These are phyloP conservation scores for Delphinella strobiligena DNA, from an alignment of 2,329 filamentous ascomycete genomes.

Conservation along the genomic window DNA sequence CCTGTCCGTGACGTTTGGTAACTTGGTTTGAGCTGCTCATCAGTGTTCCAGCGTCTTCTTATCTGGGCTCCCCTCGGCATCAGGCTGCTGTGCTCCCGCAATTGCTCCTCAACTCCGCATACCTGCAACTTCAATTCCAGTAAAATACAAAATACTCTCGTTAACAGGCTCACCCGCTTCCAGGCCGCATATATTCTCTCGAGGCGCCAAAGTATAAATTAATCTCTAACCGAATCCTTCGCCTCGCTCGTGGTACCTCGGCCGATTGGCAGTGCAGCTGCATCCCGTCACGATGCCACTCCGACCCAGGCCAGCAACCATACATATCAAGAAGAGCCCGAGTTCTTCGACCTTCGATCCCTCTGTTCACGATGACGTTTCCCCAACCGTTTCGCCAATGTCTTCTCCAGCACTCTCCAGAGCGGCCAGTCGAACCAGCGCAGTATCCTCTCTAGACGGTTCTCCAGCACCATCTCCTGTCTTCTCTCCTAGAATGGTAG, in stretches of 20 bases:
- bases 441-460: constrained; percentile 4
- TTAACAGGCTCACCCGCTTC: too few relatives aligned
- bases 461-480: constrained; percentile 5
- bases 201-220: too few relatives aligned
- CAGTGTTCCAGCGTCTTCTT: neutral
- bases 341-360: too few relatives aligned
- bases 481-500: constrained; percentile 6
- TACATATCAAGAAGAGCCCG: too few relatives aligned
- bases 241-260: neutral
- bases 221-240: neutral
- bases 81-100: neutral
- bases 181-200: too few relatives aligned
- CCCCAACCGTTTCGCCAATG: constrained; percentile 6
- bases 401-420: constrained; percentile 6
- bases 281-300: too few relatives aligned
- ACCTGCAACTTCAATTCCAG: too few relatives aligned
- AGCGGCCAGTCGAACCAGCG: constrained; percentile 5
- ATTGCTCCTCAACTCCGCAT: too few relatives aligned
- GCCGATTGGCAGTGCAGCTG: too few relatives aligned
- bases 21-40: neutral
- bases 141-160: neutral
- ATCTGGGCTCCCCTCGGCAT: neutral
- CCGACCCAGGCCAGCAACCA: too few relatives aligned
- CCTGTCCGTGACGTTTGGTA: neutral
- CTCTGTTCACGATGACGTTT: too few relatives aligned